phyloP scores from a whole-genome alignment of 495 filamentous ascomycete species.

The Margaritispora aquatica region DNA sequence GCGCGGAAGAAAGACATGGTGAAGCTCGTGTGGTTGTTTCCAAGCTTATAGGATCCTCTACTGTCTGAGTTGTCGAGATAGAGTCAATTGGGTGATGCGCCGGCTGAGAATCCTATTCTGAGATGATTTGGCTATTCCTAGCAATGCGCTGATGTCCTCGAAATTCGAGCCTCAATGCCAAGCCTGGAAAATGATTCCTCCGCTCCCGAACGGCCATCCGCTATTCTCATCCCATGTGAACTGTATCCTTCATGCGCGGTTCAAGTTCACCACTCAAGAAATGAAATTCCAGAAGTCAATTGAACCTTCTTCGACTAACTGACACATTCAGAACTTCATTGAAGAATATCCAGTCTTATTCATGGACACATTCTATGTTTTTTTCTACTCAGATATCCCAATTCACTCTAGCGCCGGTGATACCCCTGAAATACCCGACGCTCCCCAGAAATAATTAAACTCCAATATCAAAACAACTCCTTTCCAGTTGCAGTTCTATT shows the following conservation, averaged over 20 bases:
- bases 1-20: conserved; percentile 77
- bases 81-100: background rate
- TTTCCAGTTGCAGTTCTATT: background rate
- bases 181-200: background rate
- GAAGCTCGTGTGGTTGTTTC: conserved; percentile 10
- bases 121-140: too few relatives aligned
- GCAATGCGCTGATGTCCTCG: background rate
- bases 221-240: too few relatives aligned
- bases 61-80: background rate
- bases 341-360: too few relatives aligned
- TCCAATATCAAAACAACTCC: background rate
- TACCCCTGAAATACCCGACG: background rate
- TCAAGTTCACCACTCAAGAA: too few relatives aligned
- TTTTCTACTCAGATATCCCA: background rate
- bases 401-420: background rate
- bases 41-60: too few relatives aligned
- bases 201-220: background rate
- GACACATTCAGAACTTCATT: too few relatives aligned
- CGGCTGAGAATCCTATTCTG: background rate
- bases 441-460: background rate
- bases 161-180: background rate
- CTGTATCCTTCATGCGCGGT: too few relatives aligned
- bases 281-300: too few relatives aligned
- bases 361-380: background rate
- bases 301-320: too few relatives aligned